Evolutionary conservation across 1,139 yeast species (phyloP).

Genomic region (Debaryomyces fabryi): DNA sequence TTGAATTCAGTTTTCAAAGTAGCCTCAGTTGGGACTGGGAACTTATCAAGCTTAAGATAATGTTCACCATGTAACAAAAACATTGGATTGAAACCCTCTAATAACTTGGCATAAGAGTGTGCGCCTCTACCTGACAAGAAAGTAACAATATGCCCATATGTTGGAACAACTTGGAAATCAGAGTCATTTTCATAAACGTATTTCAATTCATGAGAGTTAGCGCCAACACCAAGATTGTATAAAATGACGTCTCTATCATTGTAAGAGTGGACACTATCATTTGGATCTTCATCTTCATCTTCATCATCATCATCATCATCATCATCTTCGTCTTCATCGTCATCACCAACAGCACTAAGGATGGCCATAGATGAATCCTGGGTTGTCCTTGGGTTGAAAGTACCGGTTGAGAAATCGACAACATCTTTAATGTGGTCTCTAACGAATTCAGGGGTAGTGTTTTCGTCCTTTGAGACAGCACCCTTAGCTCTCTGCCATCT

Average conservation of each 20-base stretch:
- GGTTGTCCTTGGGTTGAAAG: conserved; percentile 63
- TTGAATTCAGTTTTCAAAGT: conserved; percentile 59
- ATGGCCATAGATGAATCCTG: conserved; percentile 82
- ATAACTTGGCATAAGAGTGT: conserved; percentile 56
- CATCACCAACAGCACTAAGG: conserved; percentile 63
- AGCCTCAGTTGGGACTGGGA: conserved; percentile 80
- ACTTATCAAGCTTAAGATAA: conserved; percentile 75
- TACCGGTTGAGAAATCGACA: conserved; percentile 62
- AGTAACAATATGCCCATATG: conserved; percentile 86
- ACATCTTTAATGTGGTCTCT: conserved; percentile 68
- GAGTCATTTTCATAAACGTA: conserved; percentile 77
- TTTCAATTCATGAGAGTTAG: conserved; percentile 73
- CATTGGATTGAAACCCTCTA: conserved; percentile 87
- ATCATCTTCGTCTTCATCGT: conserved; percentile 51
- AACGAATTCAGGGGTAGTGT: conserved; percentile 69
- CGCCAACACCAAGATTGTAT: conserved; percentile 90
- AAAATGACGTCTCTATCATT: conserved; percentile 74
- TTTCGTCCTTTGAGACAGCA: conserved; percentile 60
- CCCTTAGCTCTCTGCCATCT: conserved; percentile 96
- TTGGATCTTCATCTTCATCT: conserved; percentile 53
- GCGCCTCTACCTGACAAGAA: conserved; percentile 55
- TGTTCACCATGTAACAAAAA: conserved; percentile 94
- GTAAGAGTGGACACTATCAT: conserved; percentile 49
- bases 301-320: conserved; percentile 53
- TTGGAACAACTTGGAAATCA: conserved; percentile 87